Base-by-base conservation (phyloP, 2,329 filamentous ascomycete genomes). In the Pseudogymnoascus sp. region DNA sequence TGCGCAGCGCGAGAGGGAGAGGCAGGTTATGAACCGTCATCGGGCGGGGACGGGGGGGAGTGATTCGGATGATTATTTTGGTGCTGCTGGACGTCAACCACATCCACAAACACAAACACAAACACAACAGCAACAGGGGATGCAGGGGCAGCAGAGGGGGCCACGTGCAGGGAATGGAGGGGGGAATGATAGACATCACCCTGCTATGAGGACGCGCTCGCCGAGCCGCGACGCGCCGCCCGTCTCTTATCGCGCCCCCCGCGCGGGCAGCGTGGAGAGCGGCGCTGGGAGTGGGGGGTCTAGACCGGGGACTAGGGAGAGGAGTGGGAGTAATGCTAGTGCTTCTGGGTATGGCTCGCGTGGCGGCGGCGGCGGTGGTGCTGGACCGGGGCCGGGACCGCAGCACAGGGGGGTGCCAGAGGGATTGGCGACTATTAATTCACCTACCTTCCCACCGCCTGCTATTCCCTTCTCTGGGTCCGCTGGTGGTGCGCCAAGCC, bases 1-100 rank as follows among this genome's bases (percentile, higher is more conserved):
- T 60, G 69, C 70, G 2, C 72, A 74, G 59, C 68, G 70, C 26
- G 70, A 71, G 31, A 66, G 69, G 51, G 72, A 74, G 63, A 68
- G 68, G 18, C 67, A 73, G 62, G 42, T 71, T 39, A 62, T 68
- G 10, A 57, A 65, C 64, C 70, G 68, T 42, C 66, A 72, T 65
- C 67, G 70, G 18, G 68, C 68, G 16, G 42, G 31, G 21, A 21
- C n/a, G 21, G 47, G 63, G 29, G 21, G 36, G 5, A 16, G 23
- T 29, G 34, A 63, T 34, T 60, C 23, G 23, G 26, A 31, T 29
- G 57, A 29, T 29, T 54, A 29, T 29, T 54, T 29, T 16, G 26
- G 45, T 5, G 18, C 45, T 23, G 45, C 45, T 1, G 60, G 16
- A 4, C 37, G 18, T 6, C 40, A 47, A 5, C 23, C 23, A n/a